Evolutionary conservation across 495 filamentous ascomycete species (phyloP).

Genomic region (Filosporella fistucella): DNA sequence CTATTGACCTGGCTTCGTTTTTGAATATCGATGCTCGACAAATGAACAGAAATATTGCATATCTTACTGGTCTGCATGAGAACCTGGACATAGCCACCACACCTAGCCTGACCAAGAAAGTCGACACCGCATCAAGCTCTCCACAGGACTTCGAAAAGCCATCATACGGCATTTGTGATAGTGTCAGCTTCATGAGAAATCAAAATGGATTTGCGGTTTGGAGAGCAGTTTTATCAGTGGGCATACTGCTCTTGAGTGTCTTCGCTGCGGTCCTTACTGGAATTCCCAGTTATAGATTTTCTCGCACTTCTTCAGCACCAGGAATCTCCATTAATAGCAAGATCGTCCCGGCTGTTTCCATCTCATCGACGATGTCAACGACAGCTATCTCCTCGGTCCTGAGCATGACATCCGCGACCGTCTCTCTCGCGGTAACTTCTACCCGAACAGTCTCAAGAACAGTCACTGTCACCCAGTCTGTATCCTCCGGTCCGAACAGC

Average conservation of each 20-base stretch:
- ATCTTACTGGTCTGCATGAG: slow-evolving; percentile 42
- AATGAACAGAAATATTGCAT: slow-evolving; percentile 70
- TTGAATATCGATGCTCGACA: slow-evolving; percentile 67
- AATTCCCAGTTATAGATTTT: slow-evolving; percentile 10
- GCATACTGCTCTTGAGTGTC: slow-evolving; percentile 18
- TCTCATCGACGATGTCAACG: slow-evolving; percentile 16
- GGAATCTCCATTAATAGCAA: slow-evolving; percentile 27
- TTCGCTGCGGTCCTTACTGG: slow-evolving; percentile 14
- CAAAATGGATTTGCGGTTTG: slow-evolving; percentile 5
- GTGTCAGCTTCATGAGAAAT: slow-evolving; percentile 14
- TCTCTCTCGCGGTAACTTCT: slow-evolving; percentile 6
- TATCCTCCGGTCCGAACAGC: slow-evolving; percentile 22
- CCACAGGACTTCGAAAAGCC: slow-evolving; percentile 14
- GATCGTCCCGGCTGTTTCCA: slow-evolving; percentile 14
- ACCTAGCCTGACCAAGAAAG: background rate
- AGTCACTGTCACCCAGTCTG: slow-evolving; percentile 20
- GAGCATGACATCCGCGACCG: slow-evolving; percentile 9
- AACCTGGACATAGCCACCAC: slow-evolving; percentile 4
- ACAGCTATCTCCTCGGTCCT: slow-evolving; percentile 7
- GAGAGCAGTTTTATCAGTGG: slow-evolving; percentile 18
- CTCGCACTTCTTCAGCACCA: slow-evolving; percentile 5
- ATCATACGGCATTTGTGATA: slow-evolving; percentile 9
- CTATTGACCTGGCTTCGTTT: slow-evolving; percentile 71
- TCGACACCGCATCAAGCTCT: background rate
- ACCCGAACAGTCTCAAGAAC: slow-evolving; percentile 20